Evolutionary conservation across 176 grass and related monocot species (phyloP).

Genomic region (Avena insularis): DNA sequence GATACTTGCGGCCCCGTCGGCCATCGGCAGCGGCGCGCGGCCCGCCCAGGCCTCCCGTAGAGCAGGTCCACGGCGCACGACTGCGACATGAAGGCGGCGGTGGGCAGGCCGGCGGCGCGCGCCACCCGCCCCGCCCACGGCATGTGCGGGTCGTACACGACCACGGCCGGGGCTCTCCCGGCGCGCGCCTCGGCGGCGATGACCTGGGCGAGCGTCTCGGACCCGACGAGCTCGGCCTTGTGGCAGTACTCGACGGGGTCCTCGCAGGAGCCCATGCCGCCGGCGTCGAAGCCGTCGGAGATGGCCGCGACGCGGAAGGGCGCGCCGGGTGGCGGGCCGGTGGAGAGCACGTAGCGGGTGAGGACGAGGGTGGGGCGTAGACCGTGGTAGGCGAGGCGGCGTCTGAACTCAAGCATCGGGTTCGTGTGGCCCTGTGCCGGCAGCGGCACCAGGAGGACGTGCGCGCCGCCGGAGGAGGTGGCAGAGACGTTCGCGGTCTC

Average conservation of each 20-base stretch:
- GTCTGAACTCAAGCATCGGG: slow-evolving; percentile 27
- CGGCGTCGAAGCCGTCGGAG: slow-evolving; percentile 48
- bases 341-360: slow-evolving; percentile 34
- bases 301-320: slow-evolving; percentile 42
- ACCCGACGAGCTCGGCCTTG: neutral
- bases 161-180: slow-evolving; percentile 15
- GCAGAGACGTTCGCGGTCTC: too few species aligned
- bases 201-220: slow-evolving; percentile 22
- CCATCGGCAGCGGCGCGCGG: neutral
- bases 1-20: neutral
- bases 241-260: slow-evolving; percentile 13
- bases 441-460: neutral
- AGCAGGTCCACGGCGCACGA: neutral
- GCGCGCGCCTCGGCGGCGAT: neutral
- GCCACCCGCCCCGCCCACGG: slow-evolving; percentile 34
- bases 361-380: neutral
- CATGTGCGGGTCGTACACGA: slow-evolving; percentile 36
- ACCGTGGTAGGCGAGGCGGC: slow-evolving; percentile 35
- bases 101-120: neutral
- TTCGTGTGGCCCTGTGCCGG: slow-evolving; percentile 35
- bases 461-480: neutral
- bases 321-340: neutral
- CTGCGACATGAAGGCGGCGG: slow-evolving; percentile 40
- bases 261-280: neutral
- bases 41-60: slow-evolving; percentile 23